These are phyloP conservation scores for Digitaria exilis DNA, from an alignment of 202 grass and related monocot genomes.

Conservation along the genomic window DNA sequence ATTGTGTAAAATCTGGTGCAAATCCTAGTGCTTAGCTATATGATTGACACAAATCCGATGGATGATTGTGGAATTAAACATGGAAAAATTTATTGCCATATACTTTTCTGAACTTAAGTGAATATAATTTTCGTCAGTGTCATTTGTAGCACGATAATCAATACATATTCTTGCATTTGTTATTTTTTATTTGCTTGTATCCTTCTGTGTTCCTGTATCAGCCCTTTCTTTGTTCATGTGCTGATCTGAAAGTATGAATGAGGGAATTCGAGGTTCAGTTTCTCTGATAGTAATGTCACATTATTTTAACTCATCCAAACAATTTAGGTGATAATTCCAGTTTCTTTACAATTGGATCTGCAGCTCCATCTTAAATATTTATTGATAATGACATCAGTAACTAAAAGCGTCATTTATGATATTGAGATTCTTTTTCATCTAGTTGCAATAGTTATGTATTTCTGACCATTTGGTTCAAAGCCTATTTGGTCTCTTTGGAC, in stretches of 20 bases:
- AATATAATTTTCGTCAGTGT: background rate
- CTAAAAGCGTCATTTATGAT: conserved; percentile 1
- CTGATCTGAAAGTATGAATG: background rate
- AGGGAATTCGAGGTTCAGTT: background rate
- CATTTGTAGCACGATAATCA: background rate
- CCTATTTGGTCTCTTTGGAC: background rate
- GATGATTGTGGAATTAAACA: no score
- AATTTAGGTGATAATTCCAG: background rate
- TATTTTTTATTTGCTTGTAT: background rate
- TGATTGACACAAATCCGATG: no score
- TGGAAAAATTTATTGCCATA: no score
- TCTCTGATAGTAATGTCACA: background rate
- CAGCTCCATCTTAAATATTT: background rate
- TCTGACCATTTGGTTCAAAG: conserved; percentile 21
- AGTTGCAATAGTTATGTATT: background rate
- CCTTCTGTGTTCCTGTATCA: background rate
- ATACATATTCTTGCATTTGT: background rate
- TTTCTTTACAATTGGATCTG: background rate
- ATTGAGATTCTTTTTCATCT: no score
- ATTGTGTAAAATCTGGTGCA: no score
- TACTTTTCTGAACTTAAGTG: no score
- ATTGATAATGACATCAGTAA: conserved; percentile 11
- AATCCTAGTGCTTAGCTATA: no score
- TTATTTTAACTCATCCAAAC: background rate
- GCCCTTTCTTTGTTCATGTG: background rate